Percentiles rank a stretch among this genome's conserved stretches.
Conservation (phyloP, 331 rosid species). For the Quercus phellos region DNA sequence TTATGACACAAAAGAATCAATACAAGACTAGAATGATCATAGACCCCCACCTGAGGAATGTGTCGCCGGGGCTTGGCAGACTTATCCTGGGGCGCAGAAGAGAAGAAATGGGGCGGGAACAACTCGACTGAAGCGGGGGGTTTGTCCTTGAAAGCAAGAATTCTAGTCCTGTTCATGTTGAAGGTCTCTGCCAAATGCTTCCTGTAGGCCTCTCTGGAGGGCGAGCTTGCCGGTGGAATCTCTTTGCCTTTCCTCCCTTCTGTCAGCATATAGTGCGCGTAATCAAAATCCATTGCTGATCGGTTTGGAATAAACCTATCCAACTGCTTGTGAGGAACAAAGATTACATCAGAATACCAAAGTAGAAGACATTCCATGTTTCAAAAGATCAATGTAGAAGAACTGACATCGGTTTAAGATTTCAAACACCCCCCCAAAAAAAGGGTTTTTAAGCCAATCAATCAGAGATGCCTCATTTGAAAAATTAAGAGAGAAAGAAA, state of each 20-base stretch:
- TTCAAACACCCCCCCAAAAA: background rate
- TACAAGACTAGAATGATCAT: background rate
- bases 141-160: constrained; percentile 81
- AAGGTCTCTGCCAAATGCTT: constrained; percentile 56
- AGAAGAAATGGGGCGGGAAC: constrained; percentile 40
- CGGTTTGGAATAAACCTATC: constrained; percentile 76
- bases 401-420: background rate
- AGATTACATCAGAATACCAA: background rate
- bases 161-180: constrained; percentile 65
- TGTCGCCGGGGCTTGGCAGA: constrained; percentile 36
- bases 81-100: constrained; percentile 29
- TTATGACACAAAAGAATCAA: background rate
- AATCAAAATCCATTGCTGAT: constrained; percentile 72
- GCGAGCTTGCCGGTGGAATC: constrained; percentile 41
- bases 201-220: constrained; percentile 59
- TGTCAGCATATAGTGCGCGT: constrained; percentile 56
- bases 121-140: constrained; percentile 57
- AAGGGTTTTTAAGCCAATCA: no score
- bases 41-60: constrained; percentile 62
- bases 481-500: no score
- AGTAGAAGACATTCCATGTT: no score
- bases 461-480: no score
- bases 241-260: constrained; percentile 56
- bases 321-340: constrained; percentile 34
- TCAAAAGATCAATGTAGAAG: no score